Conservation (phyloP, 2,329 filamentous ascomycete genomes). For the Paecilomyces sp. region DNA sequence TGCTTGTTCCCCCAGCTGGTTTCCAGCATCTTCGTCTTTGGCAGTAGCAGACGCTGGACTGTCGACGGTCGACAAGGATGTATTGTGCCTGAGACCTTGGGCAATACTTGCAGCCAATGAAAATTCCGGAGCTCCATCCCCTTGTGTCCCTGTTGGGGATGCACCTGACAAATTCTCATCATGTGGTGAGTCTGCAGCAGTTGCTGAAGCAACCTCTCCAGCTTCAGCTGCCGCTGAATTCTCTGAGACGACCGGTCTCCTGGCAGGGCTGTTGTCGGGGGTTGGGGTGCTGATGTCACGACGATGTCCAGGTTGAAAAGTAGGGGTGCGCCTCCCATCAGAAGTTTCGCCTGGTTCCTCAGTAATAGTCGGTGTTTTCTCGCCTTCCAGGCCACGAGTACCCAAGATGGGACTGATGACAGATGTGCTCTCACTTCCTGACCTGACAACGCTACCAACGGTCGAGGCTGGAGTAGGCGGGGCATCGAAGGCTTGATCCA, state of each 20-base stretch:
- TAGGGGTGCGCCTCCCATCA: constrained; percentile 18
- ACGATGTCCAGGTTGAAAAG: constrained; percentile 48
- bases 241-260: constrained; percentile 47
- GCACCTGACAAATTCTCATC: background rate
- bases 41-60: background rate
- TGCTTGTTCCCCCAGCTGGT: background rate
- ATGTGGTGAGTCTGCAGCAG: constrained; percentile 17
- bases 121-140: background rate
- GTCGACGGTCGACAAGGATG: background rate
- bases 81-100: background rate
- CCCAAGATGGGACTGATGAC: constrained; percentile 60
- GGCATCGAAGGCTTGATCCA: constrained; percentile 59
- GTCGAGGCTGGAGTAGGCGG: constrained; percentile 48
- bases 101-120: background rate
- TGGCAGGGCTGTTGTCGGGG: constrained; percentile 54
- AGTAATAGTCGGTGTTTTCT: constrained; percentile 47
- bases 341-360: constrained; percentile 43
- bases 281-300: constrained; percentile 54
- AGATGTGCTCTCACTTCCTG: constrained; percentile 56
- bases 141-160: background rate
- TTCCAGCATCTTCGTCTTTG: background rate
- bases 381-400: constrained; percentile 28
- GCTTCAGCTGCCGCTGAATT: constrained; percentile 34
- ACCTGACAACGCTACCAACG: constrained; percentile 49
- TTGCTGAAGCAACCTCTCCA: constrained; percentile 36